Evolutionary conservation across 768 basidiomycete genomes (phyloP), one percentile per base, ranked within the genome.

Genomic region (Termitomyces sp.): DNA sequence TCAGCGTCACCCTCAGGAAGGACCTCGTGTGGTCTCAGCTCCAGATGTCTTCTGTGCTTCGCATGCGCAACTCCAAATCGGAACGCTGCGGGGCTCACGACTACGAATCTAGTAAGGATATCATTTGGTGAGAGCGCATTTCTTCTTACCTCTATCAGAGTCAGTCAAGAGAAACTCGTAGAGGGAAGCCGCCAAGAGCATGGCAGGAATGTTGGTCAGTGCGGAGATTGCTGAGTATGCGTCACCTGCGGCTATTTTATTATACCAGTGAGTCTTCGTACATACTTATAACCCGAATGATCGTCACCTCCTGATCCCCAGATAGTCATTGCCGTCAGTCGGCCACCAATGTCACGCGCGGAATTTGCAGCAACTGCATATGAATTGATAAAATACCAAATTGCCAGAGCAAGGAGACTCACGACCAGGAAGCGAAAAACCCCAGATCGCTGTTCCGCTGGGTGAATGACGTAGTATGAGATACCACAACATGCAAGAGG

Each of bases 301-400:
- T 56, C 59, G 75, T 58, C 60, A 77, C 79, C 79, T 62, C 68
- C 65, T 2, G 36, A 66, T 20, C 87, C 87, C 79, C 83, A 89
- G 56, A 88, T 79, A 4, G 84, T 76, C 70, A 90, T 67, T 0
- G 78, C 81, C 63, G 81, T 79, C n/a, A 89, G 61, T 16, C 87
- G 82, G 4, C 79, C 84, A 20, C 87, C 88, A 46, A 90, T 32
- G 67, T 89, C 88, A 66, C 88, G 85, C 32, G 87, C 86, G 3
- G 84, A 71, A 69, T 90, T 90, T 36, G 86, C 75, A 14, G 84
- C 77, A 48, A 89, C 80, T 84, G 57, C 9, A 28, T 3, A 26
- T 41, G 60, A 23, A 38, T 61, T 38, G n/a, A 43, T 43, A 20
- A 43, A 47, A 26, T 33, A 18, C 41, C 35, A 20, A 13, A n/a